Conservation (phyloP, 768 basidiomycete species). For the Porpolomopsis calyptriformis region DNA sequence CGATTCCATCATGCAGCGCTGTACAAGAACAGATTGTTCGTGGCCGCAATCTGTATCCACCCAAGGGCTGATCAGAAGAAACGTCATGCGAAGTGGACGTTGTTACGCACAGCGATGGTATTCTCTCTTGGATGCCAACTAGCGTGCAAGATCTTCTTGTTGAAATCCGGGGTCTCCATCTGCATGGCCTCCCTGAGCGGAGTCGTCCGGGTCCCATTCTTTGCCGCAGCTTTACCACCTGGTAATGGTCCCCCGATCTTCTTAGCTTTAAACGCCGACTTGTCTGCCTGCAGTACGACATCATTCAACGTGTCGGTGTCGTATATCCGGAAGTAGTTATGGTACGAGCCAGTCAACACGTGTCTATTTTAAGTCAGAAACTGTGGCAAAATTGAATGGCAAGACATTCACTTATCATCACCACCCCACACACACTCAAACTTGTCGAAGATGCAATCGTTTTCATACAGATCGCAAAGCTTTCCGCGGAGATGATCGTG, state of each 20-base stretch:
- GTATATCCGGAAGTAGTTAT: slow-evolving; percentile 99
- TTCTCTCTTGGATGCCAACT: slow-evolving; percentile 99
- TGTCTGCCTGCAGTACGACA: slow-evolving; percentile 94
- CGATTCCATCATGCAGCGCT: slow-evolving; percentile 43
- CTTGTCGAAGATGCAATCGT: slow-evolving; percentile 99
- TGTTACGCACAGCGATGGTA: slow-evolving; percentile 79
- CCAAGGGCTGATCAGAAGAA: background rate
- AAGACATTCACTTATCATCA: slow-evolving; percentile 73
- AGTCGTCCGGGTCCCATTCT: slow-evolving; percentile 68
- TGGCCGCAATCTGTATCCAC: slow-evolving; percentile 73
- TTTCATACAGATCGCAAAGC: slow-evolving; percentile 97
- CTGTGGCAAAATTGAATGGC: slow-evolving; percentile 7
- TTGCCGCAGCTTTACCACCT: slow-evolving; percentile 55
- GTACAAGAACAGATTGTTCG: slow-evolving; percentile 90
- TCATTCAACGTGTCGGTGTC: slow-evolving; percentile 82
- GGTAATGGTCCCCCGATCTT: slow-evolving; percentile 85
- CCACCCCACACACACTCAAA: slow-evolving; percentile 99
- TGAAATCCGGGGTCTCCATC: slow-evolving; percentile 78
- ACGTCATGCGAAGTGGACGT: background rate
- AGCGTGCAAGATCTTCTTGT: slow-evolving; percentile 94
- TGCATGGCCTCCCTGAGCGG: slow-evolving; percentile 80
- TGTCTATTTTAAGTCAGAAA: slow-evolving; percentile 43
- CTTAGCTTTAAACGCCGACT: slow-evolving; percentile 98
- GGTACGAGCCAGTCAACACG: slow-evolving; percentile 98
- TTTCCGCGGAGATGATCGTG: slow-evolving; percentile 97